Evolutionary conservation across 306 rosid species (phyloP).

Genomic region (Amphicarpaea edgeworthii): DNA sequence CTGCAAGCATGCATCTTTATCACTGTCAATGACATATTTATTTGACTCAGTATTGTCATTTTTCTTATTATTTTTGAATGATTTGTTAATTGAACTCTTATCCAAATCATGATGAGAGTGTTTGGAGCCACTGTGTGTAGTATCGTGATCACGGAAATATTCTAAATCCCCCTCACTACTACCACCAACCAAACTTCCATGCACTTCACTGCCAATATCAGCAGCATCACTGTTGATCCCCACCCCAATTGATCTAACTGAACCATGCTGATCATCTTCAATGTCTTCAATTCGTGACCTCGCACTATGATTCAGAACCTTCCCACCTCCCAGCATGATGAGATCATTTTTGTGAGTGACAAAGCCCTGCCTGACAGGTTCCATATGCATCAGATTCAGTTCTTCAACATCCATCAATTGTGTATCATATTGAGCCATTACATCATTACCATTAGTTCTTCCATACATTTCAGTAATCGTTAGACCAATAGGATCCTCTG

Average conservation of each 20-base stretch:
- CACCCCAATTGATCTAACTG: conserved; percentile 97
- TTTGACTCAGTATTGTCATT: conserved; percentile 63
- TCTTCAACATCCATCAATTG: conserved; percentile 93
- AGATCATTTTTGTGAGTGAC: conserved; percentile 84
- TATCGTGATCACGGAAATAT: conserved; percentile 71
- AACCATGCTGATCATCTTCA: conserved; percentile 90
- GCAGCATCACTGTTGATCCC: conserved; percentile 94
- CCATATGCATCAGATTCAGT: conserved; percentile 82
- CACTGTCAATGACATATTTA: conserved; percentile 70
- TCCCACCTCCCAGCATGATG: conserved; percentile 78
- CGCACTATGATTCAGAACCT: conserved; percentile 64
- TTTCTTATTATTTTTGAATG: conserved; percentile 62
- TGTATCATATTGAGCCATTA: conserved; percentile 88
- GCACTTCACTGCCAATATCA: conserved; percentile 89
- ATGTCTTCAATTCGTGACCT: conserved; percentile 70
- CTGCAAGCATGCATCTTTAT: conserved; percentile 53
- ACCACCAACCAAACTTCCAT: conserved; percentile 87
- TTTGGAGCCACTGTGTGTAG: conserved; percentile 61
- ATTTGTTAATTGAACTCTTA: conserved; percentile 58
- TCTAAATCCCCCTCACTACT: conserved; percentile 89
- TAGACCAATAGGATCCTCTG: conserved; percentile 77
- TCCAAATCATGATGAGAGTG: conserved; percentile 60
- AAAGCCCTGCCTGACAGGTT: conserved; percentile 98
- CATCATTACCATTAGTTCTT: conserved; percentile 67
- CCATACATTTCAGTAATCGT: conserved; percentile 78